phyloP scores from a whole-genome alignment of 805 yeast genomes.

The Candida nitratophila region DNA sequence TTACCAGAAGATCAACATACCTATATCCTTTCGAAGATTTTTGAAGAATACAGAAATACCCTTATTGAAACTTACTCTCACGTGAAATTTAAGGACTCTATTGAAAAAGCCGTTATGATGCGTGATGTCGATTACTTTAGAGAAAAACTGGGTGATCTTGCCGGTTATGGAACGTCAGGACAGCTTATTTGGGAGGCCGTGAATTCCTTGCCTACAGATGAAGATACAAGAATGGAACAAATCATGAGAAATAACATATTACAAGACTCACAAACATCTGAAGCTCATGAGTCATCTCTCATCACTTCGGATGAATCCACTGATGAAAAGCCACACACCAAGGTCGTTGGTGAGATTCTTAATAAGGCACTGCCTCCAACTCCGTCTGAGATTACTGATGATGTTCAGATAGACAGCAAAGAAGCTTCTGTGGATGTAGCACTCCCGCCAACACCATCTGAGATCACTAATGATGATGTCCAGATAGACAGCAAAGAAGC shows the following conservation, averaged over 20 bases:
- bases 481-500: no score
- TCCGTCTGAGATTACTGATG: background rate
- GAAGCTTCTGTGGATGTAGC: no score
- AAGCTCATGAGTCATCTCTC: no score
- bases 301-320: no score
- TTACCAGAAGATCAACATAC: slow-evolving; percentile 44
- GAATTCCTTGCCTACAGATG: slow-evolving; percentile 42
- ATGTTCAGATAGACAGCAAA: no score
- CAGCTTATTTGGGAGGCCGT: slow-evolving; percentile 57
- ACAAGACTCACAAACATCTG: background rate
- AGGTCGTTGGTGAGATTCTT: no score
- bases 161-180: slow-evolving; percentile 57
- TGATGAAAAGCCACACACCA: no score
- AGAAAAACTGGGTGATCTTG: slow-evolving; percentile 50
- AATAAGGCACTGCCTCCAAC: background rate
- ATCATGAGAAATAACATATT: slow-evolving; percentile 34
- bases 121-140: slow-evolving; percentile 58
- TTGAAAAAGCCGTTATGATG: slow-evolving; percentile 47
- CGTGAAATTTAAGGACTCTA: slow-evolving; percentile 40
- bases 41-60: slow-evolving; percentile 50
- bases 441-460: background rate
- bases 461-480: background rate
- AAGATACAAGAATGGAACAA: slow-evolving; percentile 40
- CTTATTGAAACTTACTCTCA: slow-evolving; percentile 47
- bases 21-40: slow-evolving; percentile 39